Conservation (phyloP, 768 basidiomycete species). For the Lentinula sp. region DNA sequence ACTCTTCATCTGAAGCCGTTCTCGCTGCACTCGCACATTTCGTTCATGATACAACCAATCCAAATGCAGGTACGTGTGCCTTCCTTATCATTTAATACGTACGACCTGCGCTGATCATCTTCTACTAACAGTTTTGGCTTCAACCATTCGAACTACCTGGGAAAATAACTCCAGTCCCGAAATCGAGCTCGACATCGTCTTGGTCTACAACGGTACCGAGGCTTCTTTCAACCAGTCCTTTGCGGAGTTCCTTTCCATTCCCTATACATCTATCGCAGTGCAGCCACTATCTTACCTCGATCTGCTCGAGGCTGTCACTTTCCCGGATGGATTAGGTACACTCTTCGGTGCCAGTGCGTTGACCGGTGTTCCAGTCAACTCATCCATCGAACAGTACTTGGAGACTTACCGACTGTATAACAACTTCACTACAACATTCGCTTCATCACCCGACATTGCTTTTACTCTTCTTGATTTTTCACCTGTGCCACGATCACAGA, state of each 20-base stretch:
- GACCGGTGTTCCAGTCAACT: slow-evolving; percentile 15
- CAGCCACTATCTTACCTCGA: slow-evolving; percentile 29
- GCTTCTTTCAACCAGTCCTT: slow-evolving; percentile 25
- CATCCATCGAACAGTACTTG: slow-evolving; percentile 18
- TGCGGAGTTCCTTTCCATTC: slow-evolving; percentile 32
- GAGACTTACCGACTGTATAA: slow-evolving; percentile 25
- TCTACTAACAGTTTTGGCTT: not conserved
- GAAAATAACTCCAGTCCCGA: not conserved
- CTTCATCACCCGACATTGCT: slow-evolving; percentile 14
- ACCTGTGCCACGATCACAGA: slow-evolving; percentile 27
- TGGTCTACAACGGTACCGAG: slow-evolving; percentile 30
- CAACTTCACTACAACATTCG: slow-evolving; percentile 19
- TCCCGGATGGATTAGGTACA: slow-evolving; percentile 19
- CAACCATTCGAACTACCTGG: not conserved
- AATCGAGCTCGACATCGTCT: slow-evolving; percentile 2
- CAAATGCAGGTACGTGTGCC: slow-evolving; percentile 25
- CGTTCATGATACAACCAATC: slow-evolving; percentile 27
- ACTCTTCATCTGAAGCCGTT: slow-evolving; percentile 30
- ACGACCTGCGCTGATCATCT: not conserved
- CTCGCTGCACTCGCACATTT: slow-evolving; percentile 31
- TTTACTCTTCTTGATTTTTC: slow-evolving; percentile 28
- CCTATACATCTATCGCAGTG: slow-evolving; percentile 18
- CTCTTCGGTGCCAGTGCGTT: slow-evolving; percentile 31
- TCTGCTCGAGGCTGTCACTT: slow-evolving; percentile 22
- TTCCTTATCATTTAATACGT: not conserved